Evolutionary conservation across 2,329 filamentous ascomycete genomes (phyloP), one percentile per base, ranked within the genome.

Genomic region (Talaromyces sp.): DNA sequence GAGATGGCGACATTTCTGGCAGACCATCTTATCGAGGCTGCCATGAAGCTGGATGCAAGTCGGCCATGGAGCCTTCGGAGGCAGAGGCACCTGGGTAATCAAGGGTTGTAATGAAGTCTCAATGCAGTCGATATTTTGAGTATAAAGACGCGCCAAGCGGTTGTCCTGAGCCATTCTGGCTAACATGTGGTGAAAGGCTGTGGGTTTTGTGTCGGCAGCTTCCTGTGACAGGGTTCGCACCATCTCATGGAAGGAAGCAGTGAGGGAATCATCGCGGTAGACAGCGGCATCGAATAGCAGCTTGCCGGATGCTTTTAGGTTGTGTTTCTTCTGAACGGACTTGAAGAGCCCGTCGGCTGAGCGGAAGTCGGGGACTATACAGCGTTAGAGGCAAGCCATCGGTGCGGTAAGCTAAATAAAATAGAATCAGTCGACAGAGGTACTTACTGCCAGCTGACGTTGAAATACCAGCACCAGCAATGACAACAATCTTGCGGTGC

Each of bases 241-340:
- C 94, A 99, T 98, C 75, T 90, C 89, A 78, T 99, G 95, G 76
- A 99, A 99, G 11, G 90, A 92, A 27, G 90, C 89, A 0, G 94
- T 98, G 13, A 93, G 91, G 24, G 86, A 85, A 75, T 96, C 90
- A 81, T 97, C 91, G 77, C 92, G 93, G 82, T 99, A 99, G 62
- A 99, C 95, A 8, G 94, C 96, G 61, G 95, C 95, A 80, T 99
- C 95, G 74, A 99, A 99, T 0, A 99, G 85, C 70, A 97, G 89
- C 78, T 98, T 97, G 61, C 95, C 95, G 0, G 95, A 97, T 24
- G 90, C 87, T 76, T 96, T 97, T 68, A 97, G 84, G 70, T 95
- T 96, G 79, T 97, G 92, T 74, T 97, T 90, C 67, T 87, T 90
- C 69, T 91, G 90, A 31, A 97, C 84, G 19, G 90, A 91, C 66